Percentiles rank a stretch among this genome's conserved stretches.
Evolutionary conservation across 225 moss, liverwort and hornwort species (phyloP).

Genomic region (Lunularia cruciata): DNA sequence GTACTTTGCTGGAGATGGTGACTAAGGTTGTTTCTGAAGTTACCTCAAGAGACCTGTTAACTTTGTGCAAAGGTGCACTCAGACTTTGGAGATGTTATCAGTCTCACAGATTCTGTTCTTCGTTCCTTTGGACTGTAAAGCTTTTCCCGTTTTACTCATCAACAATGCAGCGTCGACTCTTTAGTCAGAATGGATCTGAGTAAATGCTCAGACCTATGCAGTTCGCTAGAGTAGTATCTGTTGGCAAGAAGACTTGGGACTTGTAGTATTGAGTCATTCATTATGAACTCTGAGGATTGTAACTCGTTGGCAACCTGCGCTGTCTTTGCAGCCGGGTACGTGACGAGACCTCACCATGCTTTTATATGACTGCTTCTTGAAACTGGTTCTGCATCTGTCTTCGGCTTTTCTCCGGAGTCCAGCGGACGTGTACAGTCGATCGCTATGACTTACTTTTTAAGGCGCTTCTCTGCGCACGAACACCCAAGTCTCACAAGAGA

Average conservation of each 20-base stretch:
- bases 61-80: conserved; percentile 4
- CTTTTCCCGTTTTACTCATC: conserved; percentile 25
- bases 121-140: conserved; percentile 24
- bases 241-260: not conserved
- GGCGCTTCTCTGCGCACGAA: not conserved
- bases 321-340: not conserved
- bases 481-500: not conserved
- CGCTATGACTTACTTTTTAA: not conserved
- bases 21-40: not conserved
- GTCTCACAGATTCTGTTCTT: conserved; percentile 14
- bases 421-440: conserved; percentile 8
- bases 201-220: not conserved
- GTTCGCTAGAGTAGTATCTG: not conserved
- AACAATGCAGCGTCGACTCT: conserved; percentile 33
- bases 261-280: conserved; percentile 3
- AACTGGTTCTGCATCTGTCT: not conserved
- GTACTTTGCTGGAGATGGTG: not conserved
- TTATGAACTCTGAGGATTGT: not conserved
- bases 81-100: conserved; percentile 2
- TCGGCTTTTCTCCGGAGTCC: not conserved
- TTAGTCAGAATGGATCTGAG: conserved; percentile 24
- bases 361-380: conserved; percentile 4
- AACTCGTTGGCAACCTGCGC: conserved; percentile 1
- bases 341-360: not conserved
- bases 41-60: not conserved